A percentile compares a stretch with the other conserved stretches of the same genome.
phyloP scores from a whole-genome alignment of 2,329 filamentous ascomycete species.

The Arthrobotrys megalospora region DNA sequence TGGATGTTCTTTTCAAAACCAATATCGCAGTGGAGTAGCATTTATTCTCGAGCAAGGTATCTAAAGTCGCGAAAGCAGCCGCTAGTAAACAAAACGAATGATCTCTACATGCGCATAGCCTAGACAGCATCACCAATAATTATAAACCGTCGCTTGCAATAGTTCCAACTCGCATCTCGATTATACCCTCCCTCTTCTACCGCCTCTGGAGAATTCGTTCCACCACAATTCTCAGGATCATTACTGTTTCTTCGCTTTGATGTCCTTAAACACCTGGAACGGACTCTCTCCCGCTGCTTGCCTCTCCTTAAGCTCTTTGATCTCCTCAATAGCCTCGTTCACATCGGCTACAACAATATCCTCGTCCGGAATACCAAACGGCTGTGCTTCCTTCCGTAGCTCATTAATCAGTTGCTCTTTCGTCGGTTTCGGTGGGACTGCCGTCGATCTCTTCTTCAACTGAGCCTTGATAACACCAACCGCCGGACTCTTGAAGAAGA shows the following conservation, averaged over 20 bases:
- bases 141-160: slow-evolving; percentile 6
- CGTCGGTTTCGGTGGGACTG: slow-evolving; percentile 9
- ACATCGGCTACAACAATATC: slow-evolving; percentile 58
- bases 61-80: slow-evolving; percentile 26
- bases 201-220: neutral
- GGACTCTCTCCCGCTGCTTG: slow-evolving; percentile 34
- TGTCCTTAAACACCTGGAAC: slow-evolving; percentile 40
- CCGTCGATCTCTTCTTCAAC: slow-evolving; percentile 43
- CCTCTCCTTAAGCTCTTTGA: slow-evolving; percentile 56
- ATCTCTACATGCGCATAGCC: slow-evolving; percentile 2
- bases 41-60: slow-evolving; percentile 29
- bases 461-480: slow-evolving; percentile 70
- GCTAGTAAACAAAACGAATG: slow-evolving; percentile 43
- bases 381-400: slow-evolving; percentile 63
- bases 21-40: neutral
- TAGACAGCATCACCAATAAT: slow-evolving; percentile 11
- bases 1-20: neutral
- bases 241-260: slow-evolving; percentile 41
- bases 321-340: slow-evolving; percentile 58
- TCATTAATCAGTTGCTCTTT: slow-evolving; percentile 34
- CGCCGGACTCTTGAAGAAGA: slow-evolving; percentile 84
- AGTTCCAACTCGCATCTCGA: neutral
- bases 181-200: neutral
- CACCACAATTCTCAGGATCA: neutral
- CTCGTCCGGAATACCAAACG: slow-evolving; percentile 65